These are phyloP conservation scores for Alliaria petiolata DNA, from an alignment of 345 rosid genomes.

Conservation along the genomic window DNA sequence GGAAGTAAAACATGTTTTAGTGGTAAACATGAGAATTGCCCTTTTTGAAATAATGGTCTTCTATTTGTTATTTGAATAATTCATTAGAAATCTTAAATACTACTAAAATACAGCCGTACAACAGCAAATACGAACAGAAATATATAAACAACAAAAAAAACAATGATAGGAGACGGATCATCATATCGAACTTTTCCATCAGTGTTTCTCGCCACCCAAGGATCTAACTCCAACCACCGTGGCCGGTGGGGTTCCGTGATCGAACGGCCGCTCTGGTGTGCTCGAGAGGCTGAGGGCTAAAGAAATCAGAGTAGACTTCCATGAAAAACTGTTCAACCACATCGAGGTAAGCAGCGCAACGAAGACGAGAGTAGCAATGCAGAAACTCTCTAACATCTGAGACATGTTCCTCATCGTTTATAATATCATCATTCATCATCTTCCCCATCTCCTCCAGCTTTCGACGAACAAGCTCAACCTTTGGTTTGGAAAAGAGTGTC, in stretches of 20 bases:
- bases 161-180: not conserved
- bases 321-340: conserved; percentile 71
- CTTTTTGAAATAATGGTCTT: too few relatives aligned
- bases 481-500: conserved; percentile 25
- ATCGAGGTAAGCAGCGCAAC: conserved; percentile 62
- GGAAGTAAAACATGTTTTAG: too few relatives aligned
- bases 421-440: conserved; percentile 39
- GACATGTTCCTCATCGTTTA: conserved; percentile 53
- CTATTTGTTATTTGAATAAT: too few relatives aligned
- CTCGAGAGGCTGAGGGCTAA: not conserved
- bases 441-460: conserved; percentile 66
- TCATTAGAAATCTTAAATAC: not conserved
- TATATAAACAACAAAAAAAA: not conserved
- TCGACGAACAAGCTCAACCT: conserved; percentile 37
- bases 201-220: not conserved
- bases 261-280: not conserved
- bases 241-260: too few relatives aligned
- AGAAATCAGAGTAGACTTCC: conserved; percentile 56
- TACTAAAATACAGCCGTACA: not conserved
- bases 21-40: too few relatives aligned
- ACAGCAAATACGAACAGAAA: not conserved
- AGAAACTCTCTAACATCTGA: conserved; percentile 71
- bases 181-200: not conserved
- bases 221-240: too few relatives aligned
- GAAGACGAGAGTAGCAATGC: conserved; percentile 71